Evolutionary conservation across 495 filamentous ascomycete genomes (phyloP).

Genomic region (Xylaria bambusicola): DNA sequence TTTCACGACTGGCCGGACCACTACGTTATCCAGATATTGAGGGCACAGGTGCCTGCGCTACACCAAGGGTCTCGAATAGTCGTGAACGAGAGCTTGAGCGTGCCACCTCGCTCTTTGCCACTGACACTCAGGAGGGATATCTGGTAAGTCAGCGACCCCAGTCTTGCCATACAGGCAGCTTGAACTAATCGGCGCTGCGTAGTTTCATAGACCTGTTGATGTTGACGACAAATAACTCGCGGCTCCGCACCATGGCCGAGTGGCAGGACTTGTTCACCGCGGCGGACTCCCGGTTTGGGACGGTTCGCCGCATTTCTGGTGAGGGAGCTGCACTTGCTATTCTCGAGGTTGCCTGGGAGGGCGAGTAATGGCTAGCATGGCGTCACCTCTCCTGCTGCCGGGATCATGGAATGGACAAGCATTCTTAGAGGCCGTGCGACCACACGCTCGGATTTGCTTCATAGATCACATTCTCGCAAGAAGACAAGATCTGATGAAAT

Average conservation of each 20-base stretch:
- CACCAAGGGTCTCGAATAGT: slow-evolving; percentile 37
- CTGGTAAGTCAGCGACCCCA: neutral
- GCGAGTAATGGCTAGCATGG: too few relatives aligned
- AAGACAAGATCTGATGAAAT: too few relatives aligned
- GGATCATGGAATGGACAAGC: too few relatives aligned
- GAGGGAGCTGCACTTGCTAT: slow-evolving; percentile 8
- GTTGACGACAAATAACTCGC: slow-evolving; percentile 10
- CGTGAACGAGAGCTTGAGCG: slow-evolving; percentile 38
- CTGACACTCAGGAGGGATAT: slow-evolving; percentile 5
- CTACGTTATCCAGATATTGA: slow-evolving; percentile 41
- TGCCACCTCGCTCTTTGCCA: slow-evolving; percentile 1
- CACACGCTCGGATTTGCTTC: too few relatives aligned
- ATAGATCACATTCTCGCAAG: too few relatives aligned
- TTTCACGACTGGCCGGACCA: slow-evolving; percentile 51
- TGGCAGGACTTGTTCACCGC: slow-evolving; percentile 11
- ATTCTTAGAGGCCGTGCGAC: too few relatives aligned
- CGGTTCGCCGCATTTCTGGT: slow-evolving; percentile 3
- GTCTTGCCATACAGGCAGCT: neutral
- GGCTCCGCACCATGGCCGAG: slow-evolving; percentile 13
- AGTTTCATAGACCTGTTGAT: slow-evolving; percentile 12
- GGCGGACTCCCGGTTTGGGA: slow-evolving; percentile 7
- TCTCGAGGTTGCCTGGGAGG: neutral
- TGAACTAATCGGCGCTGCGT: neutral
- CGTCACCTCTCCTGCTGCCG: too few relatives aligned
- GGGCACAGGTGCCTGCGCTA: slow-evolving; percentile 40